Evolutionary conservation across 768 basidiomycete genomes (phyloP).

Genomic region (Xanthoconium stramineum): DNA sequence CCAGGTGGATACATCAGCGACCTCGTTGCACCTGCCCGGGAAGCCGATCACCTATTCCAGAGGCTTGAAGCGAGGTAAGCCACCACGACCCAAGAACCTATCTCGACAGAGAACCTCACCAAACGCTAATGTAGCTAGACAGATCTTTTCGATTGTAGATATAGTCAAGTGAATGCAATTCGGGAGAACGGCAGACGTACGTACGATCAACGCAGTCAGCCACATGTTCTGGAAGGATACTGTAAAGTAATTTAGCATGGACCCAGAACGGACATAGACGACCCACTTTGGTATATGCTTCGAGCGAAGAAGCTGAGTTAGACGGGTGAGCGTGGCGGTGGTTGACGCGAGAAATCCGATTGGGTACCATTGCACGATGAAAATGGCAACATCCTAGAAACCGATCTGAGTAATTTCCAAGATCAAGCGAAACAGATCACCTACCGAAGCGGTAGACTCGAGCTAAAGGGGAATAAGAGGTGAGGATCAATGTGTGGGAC

Average conservation of each 20-base stretch:
- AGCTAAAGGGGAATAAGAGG: not conserved
- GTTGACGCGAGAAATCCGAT: not conserved
- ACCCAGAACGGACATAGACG: not conserved
- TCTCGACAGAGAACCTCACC: not conserved
- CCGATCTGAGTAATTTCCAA: not conserved
- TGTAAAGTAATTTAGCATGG: not conserved
- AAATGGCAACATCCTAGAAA: constrained; percentile 4
- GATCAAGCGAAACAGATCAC: not conserved
- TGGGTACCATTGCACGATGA: constrained; percentile 14
- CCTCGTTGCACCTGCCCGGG: no score
- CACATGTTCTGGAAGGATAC: constrained; percentile 11
- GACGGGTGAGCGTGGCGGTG: not conserved
- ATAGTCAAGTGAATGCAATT: not conserved
- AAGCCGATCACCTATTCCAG: constrained; percentile 7
- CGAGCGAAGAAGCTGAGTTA: constrained; percentile 9
- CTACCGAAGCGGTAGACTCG: constrained; percentile 15
- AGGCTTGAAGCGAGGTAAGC: not conserved
- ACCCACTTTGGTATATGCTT: constrained; percentile 9
- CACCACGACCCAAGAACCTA: not conserved
- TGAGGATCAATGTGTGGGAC: not conserved
- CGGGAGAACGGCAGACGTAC: not conserved
- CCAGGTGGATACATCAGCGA: not conserved
- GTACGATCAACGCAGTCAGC: constrained; percentile 4
- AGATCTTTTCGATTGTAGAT: not conserved
- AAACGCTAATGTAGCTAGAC: constrained; percentile 4